Evolutionary conservation across 805 yeast genomes (phyloP).

Genomic region (Saccharomycopsis sp.): DNA sequence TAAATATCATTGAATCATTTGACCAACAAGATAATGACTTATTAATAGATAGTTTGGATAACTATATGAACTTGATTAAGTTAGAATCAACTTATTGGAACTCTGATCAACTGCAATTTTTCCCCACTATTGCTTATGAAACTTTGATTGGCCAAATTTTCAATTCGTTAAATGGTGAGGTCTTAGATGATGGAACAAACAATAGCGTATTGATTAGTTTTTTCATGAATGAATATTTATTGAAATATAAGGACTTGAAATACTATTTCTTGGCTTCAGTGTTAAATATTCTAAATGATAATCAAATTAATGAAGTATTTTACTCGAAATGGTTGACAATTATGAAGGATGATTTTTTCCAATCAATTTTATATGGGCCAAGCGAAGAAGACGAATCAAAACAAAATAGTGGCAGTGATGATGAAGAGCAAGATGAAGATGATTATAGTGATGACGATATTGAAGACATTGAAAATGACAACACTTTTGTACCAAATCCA

Average conservation of each 20-base stretch:
- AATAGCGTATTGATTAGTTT: constrained; percentile 45
- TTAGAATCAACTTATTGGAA: constrained; percentile 50
- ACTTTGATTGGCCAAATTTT: constrained; percentile 32
- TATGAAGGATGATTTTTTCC: constrained; percentile 29
- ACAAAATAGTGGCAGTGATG: background rate
- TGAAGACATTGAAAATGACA: constrained; percentile 30
- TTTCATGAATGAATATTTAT: constrained; percentile 49
- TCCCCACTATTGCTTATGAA: constrained; percentile 51
- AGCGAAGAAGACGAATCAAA: background rate
- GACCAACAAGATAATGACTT: constrained; percentile 36
- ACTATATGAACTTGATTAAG: constrained; percentile 46
- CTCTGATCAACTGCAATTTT: constrained; percentile 40
- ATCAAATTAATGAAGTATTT: constrained; percentile 24
- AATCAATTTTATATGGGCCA: constrained; percentile 23
- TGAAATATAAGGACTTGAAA: constrained; percentile 67
- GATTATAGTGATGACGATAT: constrained; percentile 14
- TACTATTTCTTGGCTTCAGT: constrained; percentile 55
- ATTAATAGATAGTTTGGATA: constrained; percentile 48
- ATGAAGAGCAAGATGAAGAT: constrained; percentile 17
- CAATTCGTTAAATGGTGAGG: constrained; percentile 32
- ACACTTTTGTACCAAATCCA: constrained; percentile 37
- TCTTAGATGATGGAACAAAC: constrained; percentile 40
- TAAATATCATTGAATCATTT: constrained; percentile 34
- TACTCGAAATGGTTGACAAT: constrained; percentile 35
- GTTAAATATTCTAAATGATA: constrained; percentile 22